Base-by-base conservation (phyloP, 2,329 filamentous ascomycete genomes). In the Fusarium irregulare region DNA sequence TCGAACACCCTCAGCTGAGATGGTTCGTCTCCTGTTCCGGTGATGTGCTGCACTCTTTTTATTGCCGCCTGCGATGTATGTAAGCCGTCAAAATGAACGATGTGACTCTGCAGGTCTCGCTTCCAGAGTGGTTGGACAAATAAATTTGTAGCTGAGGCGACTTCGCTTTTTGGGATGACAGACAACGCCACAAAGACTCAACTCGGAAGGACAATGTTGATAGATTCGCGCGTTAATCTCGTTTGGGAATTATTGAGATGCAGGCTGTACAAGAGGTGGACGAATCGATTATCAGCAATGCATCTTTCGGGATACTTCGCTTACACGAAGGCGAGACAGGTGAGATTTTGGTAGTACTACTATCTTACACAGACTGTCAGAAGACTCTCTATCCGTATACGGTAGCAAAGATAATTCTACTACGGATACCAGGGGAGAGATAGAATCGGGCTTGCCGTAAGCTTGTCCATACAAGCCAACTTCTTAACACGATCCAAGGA, bases 1-100 rank as follows among this genome's bases (percentile, higher is more conserved):
- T 72, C 51, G 61, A 75, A 75, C 62, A 48, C 64, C 60, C 68
- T 56, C 57, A 57, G 64, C 57, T 49, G 63, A 54, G 54, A 59
- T 57, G 68, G 70, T 66, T 75, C 60, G 60, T 72, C 34, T 37
- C 48, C 32, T 54, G 62, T 47, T 73, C 62, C 60, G 64, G 62
- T 32, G 50, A 64, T 64, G 60, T 71, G 68, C 57, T 47, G 41
- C 58, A 55, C 60, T 48, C 16, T 51, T n/a, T 10, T 44, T 20
- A 30, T 34, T 49, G 41, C 21, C 9, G 41, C 21, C 9, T 64
- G 34, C 40, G 32, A 50, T 49, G 41, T 44, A 25, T 60, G 34
- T 48, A 40, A 49, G 44, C 48, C 28, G 25, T 45, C 28, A 55
- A 44, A 41, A 50, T 60, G n/a, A 18, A 51, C 53, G 50, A 69